Conservation (phyloP, 441 rosid species). For the Viola pubescens region DNA sequence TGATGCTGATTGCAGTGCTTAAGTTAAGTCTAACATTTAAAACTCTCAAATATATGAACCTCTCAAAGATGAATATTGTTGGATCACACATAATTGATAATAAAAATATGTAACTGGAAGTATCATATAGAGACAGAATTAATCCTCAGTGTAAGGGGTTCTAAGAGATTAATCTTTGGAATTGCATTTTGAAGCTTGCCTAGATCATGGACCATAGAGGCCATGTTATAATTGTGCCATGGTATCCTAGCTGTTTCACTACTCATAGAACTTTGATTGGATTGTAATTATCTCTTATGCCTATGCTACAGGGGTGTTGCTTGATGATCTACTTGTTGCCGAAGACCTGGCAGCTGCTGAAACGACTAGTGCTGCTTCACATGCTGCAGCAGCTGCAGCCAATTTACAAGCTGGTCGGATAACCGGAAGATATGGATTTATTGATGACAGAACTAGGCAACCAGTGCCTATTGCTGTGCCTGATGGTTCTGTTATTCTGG, state of each 20-base stretch:
- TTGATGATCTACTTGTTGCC: conserved; percentile 95
- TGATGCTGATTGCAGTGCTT: no score
- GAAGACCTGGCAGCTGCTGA: conserved; percentile 94
- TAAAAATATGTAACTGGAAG: neutral
- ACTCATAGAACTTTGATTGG: neutral
- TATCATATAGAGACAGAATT: neutral
- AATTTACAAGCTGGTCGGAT: conserved; percentile 48
- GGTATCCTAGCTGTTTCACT: neutral
- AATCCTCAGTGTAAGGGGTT: no score
- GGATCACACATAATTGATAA: no score
- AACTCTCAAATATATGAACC: no score
- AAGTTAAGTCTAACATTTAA: no score
- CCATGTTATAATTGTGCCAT: neutral
- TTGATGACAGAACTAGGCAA: conserved; percentile 73
- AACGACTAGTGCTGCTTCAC: conserved; percentile 82
- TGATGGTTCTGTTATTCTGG: conserved; percentile 89
- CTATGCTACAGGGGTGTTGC: conserved; percentile 66
- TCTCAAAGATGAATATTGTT: no score
- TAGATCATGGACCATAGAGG: neutral
- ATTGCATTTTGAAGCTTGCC: neutral
- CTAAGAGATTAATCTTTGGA: no score
- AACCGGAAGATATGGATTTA: conserved; percentile 67
- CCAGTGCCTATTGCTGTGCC: conserved; percentile 48
- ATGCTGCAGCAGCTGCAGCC: conserved; percentile 82
- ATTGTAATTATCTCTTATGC: neutral